Evolutionary conservation across 768 basidiomycete genomes (phyloP), one percentile per base, ranked within the genome.

Genomic region (Rickenella mellea): DNA sequence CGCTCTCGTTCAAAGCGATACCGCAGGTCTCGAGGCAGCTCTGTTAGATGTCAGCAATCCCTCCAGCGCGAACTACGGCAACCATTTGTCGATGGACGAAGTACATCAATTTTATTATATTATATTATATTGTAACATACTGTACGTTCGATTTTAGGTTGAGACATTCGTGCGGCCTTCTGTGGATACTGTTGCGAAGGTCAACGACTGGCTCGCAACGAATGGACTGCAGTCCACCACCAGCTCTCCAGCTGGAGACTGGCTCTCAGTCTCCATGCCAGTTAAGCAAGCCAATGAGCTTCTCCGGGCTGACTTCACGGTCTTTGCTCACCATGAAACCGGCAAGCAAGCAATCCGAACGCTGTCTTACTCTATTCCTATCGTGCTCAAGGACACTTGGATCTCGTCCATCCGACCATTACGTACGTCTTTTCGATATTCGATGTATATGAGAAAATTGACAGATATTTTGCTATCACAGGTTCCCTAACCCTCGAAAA

Each of bases 51-150:
- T 61, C 22, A 59, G 58, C 40, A 50, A 48, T 6, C 65, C 65
- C 1, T 42, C 33, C 12, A 62, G 56, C 44, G 33, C 47, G 15
- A 47, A 45, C 30, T 64, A 60, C 44, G 52, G 60, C 14, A 48
- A 63, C 37, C 56, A 61, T 44, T 51, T 66, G 24, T 57, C 51
- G 30, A 62, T 57, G 48, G 57, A 54, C 19, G 52, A 62, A 52
- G 63, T 64, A 25, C 11, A n/a, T 6, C 24, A 14, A 8, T 17
- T 22, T 36, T 36, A 3, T 17, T 10, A 33, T 12, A 5, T 36
- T 36, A n/a, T 17, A 8, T 36, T 4, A 36, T 14, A 17, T 7
- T 36, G 24, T 36, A 10, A 36, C 33, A 17, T 4, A 36, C 24
- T 19, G n/a, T 32, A 14, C 24, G 19, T n/a, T n/a, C 11, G 32